Conservation (phyloP, 2,329 filamentous ascomycete species). For the Sporothrix mexicana region DNA sequence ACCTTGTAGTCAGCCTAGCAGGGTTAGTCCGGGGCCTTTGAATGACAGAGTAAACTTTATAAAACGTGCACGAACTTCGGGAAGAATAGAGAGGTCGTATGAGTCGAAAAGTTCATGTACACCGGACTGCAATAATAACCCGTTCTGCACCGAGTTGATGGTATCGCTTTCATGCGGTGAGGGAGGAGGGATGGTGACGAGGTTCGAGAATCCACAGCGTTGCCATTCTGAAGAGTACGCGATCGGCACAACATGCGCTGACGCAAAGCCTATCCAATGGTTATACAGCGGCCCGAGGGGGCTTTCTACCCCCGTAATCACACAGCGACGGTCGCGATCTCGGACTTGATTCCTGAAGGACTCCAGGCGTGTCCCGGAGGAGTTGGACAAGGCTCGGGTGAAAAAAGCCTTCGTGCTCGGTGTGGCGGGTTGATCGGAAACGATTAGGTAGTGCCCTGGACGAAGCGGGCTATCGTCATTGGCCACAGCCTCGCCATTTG, state of each 20-base stretch:
- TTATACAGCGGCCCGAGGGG: neutral
- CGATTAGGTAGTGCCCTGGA: conserved; percentile 2
- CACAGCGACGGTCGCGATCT: neutral
- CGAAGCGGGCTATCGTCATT: neutral
- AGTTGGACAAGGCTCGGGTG: neutral
- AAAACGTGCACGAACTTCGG: neutral
- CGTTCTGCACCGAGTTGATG: conserved; percentile 27
- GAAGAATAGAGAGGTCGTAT: conserved; percentile 7
- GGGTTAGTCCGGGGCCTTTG: neutral
- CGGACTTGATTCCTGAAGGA: conserved; percentile 5
- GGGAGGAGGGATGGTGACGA: conserved; percentile 12
- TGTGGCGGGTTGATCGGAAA: neutral
- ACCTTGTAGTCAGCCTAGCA: conserved; percentile 22
- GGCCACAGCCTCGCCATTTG: neutral
- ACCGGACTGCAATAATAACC: neutral
- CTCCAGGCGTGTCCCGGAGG: neutral
- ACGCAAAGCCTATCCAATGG: neutral
- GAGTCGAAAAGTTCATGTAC: conserved; percentile 17
- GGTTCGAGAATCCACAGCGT: conserved; percentile 3
- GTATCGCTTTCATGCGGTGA: neutral
- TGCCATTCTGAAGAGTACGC: conserved; percentile 7
- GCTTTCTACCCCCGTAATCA: neutral
- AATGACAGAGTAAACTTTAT: neutral
- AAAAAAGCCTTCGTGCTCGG: neutral
- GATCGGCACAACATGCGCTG: conserved; percentile 23